phyloP scores from a whole-genome alignment of 2,329 filamentous ascomycete species.

The Phialocephala subalpina region DNA sequence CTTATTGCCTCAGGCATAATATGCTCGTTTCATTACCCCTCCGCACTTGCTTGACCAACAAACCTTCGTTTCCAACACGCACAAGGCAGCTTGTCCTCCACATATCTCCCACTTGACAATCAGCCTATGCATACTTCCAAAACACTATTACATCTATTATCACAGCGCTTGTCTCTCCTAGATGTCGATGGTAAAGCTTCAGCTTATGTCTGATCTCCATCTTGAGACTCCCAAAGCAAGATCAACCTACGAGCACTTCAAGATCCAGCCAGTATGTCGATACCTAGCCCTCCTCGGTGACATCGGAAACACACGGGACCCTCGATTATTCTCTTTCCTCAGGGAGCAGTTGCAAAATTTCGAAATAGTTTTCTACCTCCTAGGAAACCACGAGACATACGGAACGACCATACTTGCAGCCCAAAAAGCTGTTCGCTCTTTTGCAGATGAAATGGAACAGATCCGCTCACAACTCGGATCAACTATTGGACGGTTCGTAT shows the following conservation, averaged over 20 bases:
- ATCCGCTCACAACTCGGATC: conserved; percentile 19
- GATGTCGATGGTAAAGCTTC: conserved; percentile 24
- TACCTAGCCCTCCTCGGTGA: conserved; percentile 26
- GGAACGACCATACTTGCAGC: conserved; percentile 16
- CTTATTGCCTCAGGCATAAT: background rate
- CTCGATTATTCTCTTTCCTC: conserved; percentile 16
- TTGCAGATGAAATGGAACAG: conserved; percentile 23
- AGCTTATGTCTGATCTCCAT: conserved; percentile 30
- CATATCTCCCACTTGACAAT: background rate
- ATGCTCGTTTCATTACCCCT: background rate
- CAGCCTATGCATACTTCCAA: background rate
- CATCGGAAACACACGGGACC: conserved; percentile 19
- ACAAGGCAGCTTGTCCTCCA: background rate
- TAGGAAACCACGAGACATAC: conserved; percentile 23
- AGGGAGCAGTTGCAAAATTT: conserved; percentile 18
- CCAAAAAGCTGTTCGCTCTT: conserved; percentile 14
- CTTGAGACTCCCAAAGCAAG: conserved; percentile 27
- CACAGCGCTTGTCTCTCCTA: conserved; percentile 6
- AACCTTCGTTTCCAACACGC: background rate
- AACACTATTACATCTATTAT: background rate
- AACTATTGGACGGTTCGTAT: conserved; percentile 34
- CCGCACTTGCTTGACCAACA: background rate
- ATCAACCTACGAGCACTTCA: conserved; percentile 24
- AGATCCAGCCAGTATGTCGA: conserved; percentile 23
- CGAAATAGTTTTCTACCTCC: conserved; percentile 21